These are phyloP conservation scores for Penicillium sumatraense DNA, from an alignment of 2,329 filamentous ascomycete genomes.

Conservation along the genomic window DNA sequence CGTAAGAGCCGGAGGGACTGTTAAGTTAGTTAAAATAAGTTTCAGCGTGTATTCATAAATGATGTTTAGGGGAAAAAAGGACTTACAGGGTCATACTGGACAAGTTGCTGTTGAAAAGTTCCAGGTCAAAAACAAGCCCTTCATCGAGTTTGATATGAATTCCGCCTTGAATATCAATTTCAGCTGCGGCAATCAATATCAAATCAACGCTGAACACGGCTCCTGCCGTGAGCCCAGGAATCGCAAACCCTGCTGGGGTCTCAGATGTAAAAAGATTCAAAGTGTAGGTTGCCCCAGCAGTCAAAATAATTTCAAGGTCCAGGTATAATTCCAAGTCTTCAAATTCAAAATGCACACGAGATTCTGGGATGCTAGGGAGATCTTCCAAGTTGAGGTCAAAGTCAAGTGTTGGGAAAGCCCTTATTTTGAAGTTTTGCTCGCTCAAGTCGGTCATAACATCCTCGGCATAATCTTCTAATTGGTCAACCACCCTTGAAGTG, in stretches of 20 bases:
- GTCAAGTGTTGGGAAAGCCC: constrained; percentile 39
- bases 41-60: neutral
- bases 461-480: constrained; percentile 5
- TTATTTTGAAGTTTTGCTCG: neutral
- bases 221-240: constrained; percentile 51
- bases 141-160: constrained; percentile 62
- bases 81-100: constrained; percentile 57
- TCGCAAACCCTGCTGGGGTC: constrained; percentile 48
- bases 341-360: constrained; percentile 48
- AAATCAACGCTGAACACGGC: constrained; percentile 57
- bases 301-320: constrained; percentile 50
- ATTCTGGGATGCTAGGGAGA: constrained; percentile 32
- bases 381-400: constrained; percentile 45
- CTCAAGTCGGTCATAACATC: neutral
- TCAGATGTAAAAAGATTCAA: constrained; percentile 56
- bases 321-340: constrained; percentile 60
- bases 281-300: constrained; percentile 50
- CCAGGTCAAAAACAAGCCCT: constrained; percentile 53
- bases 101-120: constrained; percentile 56
- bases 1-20: constrained; percentile 59
- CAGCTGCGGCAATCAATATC: constrained; percentile 53
- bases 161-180: constrained; percentile 58
- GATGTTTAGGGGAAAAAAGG: neutral
- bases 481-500: neutral
- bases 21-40: neutral